Conservation (phyloP, 2,329 filamentous ascomycete species). For the Talaromyces sp. region DNA sequence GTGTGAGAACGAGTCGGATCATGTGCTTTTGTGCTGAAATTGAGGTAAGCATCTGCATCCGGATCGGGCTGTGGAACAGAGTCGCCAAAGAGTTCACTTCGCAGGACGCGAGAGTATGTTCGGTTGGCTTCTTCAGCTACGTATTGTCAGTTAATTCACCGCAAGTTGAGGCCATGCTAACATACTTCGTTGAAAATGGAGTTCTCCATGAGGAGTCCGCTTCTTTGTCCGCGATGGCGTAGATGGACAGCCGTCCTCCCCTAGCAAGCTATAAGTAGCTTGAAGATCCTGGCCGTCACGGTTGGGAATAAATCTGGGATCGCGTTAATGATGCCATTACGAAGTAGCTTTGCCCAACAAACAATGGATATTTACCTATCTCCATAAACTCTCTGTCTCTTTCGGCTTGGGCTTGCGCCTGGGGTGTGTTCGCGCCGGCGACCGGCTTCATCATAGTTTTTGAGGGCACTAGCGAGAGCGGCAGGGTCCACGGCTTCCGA, state of each 20-base stretch:
- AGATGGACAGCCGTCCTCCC: constrained; percentile 89
- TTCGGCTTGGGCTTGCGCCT: constrained; percentile 63
- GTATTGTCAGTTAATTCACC: not conserved
- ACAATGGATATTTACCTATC: constrained; percentile 51
- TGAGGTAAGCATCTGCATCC: constrained; percentile 53
- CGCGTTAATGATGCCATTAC: not conserved
- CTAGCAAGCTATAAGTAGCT: constrained; percentile 85
- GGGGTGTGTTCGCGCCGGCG: constrained; percentile 60
- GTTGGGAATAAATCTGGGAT: constrained; percentile 83
- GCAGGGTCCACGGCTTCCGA: constrained; percentile 58
- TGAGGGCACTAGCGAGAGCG: constrained; percentile 59
- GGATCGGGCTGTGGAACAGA: constrained; percentile 79
- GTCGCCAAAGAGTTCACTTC: constrained; percentile 87
- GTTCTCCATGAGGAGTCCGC: constrained; percentile 79
- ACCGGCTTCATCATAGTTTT: constrained; percentile 60
- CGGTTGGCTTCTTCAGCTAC: constrained; percentile 88
- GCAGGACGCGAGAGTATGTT: constrained; percentile 82
- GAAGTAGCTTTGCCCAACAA: not conserved
- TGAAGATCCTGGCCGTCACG: constrained; percentile 88
- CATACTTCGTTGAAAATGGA: constrained; percentile 91
- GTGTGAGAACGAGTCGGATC: constrained; percentile 74
- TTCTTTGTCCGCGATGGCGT: constrained; percentile 83
- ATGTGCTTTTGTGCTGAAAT: constrained; percentile 50
- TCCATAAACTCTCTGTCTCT: constrained; percentile 65
- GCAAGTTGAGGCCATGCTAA: constrained; percentile 19